Evolutionary conservation across 2,329 filamentous ascomycete genomes (phyloP), one percentile per base, ranked within the genome.

Genomic region (Lachnellula subtilissima): DNA sequence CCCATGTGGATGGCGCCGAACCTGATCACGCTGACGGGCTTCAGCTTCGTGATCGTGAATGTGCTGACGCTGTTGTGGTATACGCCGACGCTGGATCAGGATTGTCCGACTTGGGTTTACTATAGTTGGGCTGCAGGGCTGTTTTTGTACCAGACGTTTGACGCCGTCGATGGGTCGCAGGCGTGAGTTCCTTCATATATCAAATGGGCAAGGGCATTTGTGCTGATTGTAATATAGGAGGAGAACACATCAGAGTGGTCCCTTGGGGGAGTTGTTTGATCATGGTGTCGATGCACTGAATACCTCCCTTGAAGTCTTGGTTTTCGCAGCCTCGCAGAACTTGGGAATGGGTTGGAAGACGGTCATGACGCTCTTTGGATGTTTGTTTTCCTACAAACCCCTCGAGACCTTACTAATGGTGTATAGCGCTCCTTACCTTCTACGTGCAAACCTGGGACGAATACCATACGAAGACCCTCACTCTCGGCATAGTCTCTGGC

Each of bases 381-480:
- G 89, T 91, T 76, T 61, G 84, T 73, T 11, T 14, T 1, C 7
- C 17, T 40, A 37, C 17, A 3, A 22, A 2, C 4, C 35, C 19
- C 5, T 25, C 17, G 36, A 15, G 28, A 5, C 22, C 52, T 37
- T 60, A 28, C 50, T 64, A 58, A 62, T 50, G 14, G 17, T 22
- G 15, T n/a, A 12, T 59, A 91, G 87, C 89, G 6, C 84, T 93
- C 57, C 78, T 95, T 66, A 97, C 94, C n/a, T 99, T 99, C 74
- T 97, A 97, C 73, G 88, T 97, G 43, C 94, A 97, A 72, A 97
- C 94, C 36, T 99, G 94, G 94, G 94, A 99, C 70, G 94, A 97
- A 72, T 99, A 97, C 75, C 93, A 97, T 75, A 99, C 94, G 51
- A 92, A 97, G 73, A 94, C 92, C 3, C 82, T 99, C 48, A 97